Conservation (phyloP, 805 yeast species). For the Candida mattraensis region DNA sequence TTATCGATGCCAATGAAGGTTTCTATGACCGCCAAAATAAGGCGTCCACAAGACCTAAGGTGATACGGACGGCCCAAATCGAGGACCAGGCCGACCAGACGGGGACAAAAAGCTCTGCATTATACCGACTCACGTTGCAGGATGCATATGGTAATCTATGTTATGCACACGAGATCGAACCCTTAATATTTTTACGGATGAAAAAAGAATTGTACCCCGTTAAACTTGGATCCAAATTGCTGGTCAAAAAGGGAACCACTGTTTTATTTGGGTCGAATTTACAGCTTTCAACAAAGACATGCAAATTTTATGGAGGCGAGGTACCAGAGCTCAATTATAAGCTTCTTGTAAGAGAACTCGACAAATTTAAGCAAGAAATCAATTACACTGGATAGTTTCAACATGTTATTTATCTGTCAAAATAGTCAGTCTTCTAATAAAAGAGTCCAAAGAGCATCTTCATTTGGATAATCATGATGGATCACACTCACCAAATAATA, state of each 20-base stretch:
- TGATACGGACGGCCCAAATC: conserved; percentile 50
- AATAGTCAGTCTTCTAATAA: conserved; percentile 35
- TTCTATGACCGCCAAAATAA: conserved; percentile 54
- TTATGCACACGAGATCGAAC: conserved; percentile 59
- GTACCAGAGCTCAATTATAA: conserved; percentile 27
- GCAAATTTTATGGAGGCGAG: conserved; percentile 32
- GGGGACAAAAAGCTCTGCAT: conserved; percentile 6
- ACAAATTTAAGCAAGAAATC: conserved; percentile 35
- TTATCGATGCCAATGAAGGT: conserved; percentile 57
- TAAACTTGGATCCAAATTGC: conserved; percentile 57
- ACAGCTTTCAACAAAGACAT: conserved; percentile 28
- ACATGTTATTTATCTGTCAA: not conserved
- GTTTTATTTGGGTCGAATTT: conserved; percentile 48
- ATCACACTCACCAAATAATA: conserved; percentile 82
- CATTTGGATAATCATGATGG: conserved; percentile 78
- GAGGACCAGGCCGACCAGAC: conserved; percentile 32
- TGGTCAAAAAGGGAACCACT: conserved; percentile 47
- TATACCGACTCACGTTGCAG: conserved; percentile 57
- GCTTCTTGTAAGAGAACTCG: conserved; percentile 36
- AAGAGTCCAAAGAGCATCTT: conserved; percentile 74
- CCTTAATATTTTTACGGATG: conserved; percentile 45
- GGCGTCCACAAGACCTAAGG: conserved; percentile 18
- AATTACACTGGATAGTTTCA: conserved; percentile 14
- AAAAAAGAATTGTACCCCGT: conserved; percentile 34
- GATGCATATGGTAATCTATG: conserved; percentile 50